Conservation (phyloP, 345 rosid genomes). For the Eucalyptus pauciflora region DNA sequence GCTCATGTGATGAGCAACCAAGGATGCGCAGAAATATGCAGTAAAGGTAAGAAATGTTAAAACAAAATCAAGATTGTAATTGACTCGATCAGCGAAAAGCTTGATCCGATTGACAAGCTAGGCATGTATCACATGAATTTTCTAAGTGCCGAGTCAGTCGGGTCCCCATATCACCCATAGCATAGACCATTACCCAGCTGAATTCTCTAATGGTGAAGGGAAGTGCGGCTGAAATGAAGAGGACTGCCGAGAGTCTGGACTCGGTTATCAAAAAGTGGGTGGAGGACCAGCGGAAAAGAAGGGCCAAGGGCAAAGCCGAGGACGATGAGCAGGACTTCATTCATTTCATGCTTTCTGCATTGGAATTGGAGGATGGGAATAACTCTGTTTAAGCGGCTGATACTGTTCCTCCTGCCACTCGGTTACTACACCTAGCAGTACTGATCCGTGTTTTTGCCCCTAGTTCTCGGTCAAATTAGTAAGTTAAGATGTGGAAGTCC, state of each 20-base stretch:
- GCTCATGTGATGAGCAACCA: slow-evolving; percentile 26
- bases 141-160: neutral
- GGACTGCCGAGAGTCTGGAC: slow-evolving; percentile 17
- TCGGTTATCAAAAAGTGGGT: slow-evolving; percentile 19
- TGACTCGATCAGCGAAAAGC: neutral
- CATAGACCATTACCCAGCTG: neutral
- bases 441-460: neutral
- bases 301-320: neutral
- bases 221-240: slow-evolving; percentile 4
- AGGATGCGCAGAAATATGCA: slow-evolving; percentile 23
- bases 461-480: neutral
- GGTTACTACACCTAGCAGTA: neutral
- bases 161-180: neutral
- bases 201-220: neutral
- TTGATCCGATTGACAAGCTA: neutral
- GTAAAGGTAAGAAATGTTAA: neutral
- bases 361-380: neutral
- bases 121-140: neutral
- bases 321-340: slow-evolving; percentile 1
- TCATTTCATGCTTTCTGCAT: slow-evolving; percentile 1
- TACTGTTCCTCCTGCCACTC: neutral
- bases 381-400: neutral
- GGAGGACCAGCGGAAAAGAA: slow-evolving; percentile 11
- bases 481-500: neutral
- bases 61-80: neutral